These are phyloP conservation scores for Mycena capillaripes DNA, from an alignment of 768 basidiomycete genomes.

Conservation along the genomic window DNA sequence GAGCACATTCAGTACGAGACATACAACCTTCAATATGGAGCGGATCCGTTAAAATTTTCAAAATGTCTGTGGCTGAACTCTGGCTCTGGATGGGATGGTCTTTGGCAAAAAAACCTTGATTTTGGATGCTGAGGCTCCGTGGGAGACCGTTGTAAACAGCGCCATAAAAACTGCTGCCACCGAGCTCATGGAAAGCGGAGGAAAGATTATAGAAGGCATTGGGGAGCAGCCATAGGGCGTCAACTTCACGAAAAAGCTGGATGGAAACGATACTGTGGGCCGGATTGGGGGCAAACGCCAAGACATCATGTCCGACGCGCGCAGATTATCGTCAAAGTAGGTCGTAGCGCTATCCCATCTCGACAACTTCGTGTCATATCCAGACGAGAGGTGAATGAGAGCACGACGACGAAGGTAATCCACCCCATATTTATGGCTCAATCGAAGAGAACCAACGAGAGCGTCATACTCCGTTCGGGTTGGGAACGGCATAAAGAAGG, in stretches of 20 bases:
- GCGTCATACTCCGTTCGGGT: too few relatives aligned
- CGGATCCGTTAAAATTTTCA: slow-evolving; percentile 11
- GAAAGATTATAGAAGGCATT: slow-evolving; percentile 8
- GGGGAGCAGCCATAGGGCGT: slow-evolving; percentile 18
- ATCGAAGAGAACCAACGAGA: too few relatives aligned
- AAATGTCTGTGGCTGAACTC: not conserved
- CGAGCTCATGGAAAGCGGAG: not conserved
- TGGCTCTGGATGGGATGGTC: not conserved
- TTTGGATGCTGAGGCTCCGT: not conserved
- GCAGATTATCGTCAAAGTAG: too few relatives aligned
- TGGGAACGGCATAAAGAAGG: too few relatives aligned
- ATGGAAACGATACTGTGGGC: not conserved
- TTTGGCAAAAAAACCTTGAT: not conserved
- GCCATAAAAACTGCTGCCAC: not conserved
- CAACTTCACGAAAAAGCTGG: not conserved
- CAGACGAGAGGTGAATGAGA: too few relatives aligned
- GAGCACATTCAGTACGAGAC: not conserved
- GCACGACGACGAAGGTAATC: too few relatives aligned
- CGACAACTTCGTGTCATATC: too few relatives aligned
- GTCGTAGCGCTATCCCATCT: too few relatives aligned
- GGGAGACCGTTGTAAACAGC: not conserved
- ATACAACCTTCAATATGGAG: slow-evolving; percentile 3
- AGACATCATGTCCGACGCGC: too few relatives aligned
- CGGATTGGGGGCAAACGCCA: too few relatives aligned
- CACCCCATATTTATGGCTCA: too few relatives aligned